Evolutionary conservation across 2,329 filamentous ascomycete species (phyloP).

Genomic region (Colletotrichum lentis): DNA sequence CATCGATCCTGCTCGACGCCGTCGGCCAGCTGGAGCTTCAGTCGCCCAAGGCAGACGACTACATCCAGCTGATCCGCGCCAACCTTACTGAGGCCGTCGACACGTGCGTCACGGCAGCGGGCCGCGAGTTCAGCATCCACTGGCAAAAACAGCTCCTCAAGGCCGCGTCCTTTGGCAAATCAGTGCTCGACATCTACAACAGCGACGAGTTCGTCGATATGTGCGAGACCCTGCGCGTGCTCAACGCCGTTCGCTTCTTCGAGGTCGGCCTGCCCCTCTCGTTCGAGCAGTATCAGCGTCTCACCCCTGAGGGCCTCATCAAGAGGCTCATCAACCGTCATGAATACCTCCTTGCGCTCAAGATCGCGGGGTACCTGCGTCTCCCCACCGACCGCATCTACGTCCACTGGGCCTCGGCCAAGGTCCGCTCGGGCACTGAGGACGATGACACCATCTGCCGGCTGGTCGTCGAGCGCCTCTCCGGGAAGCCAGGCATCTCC

Average conservation of each 20-base stretch:
- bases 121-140: constrained; percentile 86
- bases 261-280: constrained; percentile 89
- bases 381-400: constrained; percentile 90
- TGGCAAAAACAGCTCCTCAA: constrained; percentile 98
- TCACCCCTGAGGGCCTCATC: constrained; percentile 90
- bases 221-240: constrained; percentile 89
- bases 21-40: constrained; percentile 90
- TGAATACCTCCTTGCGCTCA: constrained; percentile 89
- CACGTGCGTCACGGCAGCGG: constrained; percentile 90
- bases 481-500: constrained; percentile 89
- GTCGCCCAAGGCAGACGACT: constrained; percentile 96
- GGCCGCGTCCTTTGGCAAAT: constrained; percentile 96
- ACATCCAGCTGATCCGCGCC: constrained; percentile 90
- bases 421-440: constrained; percentile 83
- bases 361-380: constrained; percentile 85
- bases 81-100: constrained; percentile 93
- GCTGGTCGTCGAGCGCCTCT: constrained; percentile 84
- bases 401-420: constrained; percentile 95
- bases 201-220: constrained; percentile 99
- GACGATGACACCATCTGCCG: constrained; percentile 89
- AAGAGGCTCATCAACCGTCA: constrained; percentile 85
- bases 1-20: constrained; percentile 92
- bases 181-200: constrained; percentile 94
- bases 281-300: constrained; percentile 90
- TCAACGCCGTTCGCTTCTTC: constrained; percentile 92